Conservation (phyloP, 352 stramenopile genomes). For the Phytophthora quininea region DNA sequence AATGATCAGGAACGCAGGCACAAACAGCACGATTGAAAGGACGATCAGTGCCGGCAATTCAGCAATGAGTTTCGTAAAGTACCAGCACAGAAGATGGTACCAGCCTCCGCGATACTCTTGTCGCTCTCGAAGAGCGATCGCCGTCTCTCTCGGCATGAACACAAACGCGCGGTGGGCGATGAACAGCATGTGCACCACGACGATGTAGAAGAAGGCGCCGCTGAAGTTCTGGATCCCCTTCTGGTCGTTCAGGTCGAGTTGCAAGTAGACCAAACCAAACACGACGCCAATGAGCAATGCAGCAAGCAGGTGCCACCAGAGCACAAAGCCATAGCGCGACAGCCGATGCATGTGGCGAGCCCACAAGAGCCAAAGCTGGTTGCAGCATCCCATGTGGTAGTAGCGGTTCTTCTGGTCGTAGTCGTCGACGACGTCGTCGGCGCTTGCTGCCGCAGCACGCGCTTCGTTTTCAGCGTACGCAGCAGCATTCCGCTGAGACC, state of each 20-base stretch:
- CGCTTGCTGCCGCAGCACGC: constrained; percentile 6
- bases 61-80: constrained; percentile 46
- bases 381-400: constrained; percentile 39
- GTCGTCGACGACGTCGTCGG: constrained; percentile 20
- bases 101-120: constrained; percentile 40
- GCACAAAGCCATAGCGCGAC: constrained; percentile 45
- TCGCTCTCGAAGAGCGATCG: constrained; percentile 51
- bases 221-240: constrained; percentile 62
- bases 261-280: constrained; percentile 48
- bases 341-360: constrained; percentile 45
- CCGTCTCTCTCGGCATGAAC: constrained; percentile 45
- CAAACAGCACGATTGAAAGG: constrained; percentile 47
- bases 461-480: constrained; percentile 26
- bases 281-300: constrained; percentile 56
- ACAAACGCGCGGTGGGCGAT: constrained; percentile 42
- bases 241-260: constrained; percentile 49
- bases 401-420: constrained; percentile 35
- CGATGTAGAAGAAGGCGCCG: constrained; percentile 55
- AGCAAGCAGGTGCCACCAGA: constrained; percentile 46
- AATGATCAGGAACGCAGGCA: constrained; percentile 49
- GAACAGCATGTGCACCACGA: constrained; percentile 59
- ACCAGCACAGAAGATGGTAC: constrained; percentile 57
- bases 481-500: constrained; percentile 30
- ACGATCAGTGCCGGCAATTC: constrained; percentile 46
- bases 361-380: constrained; percentile 40